Evolutionary conservation across 2,329 filamentous ascomycete genomes (phyloP).

Genomic region (Triangularia verruculosa): DNA sequence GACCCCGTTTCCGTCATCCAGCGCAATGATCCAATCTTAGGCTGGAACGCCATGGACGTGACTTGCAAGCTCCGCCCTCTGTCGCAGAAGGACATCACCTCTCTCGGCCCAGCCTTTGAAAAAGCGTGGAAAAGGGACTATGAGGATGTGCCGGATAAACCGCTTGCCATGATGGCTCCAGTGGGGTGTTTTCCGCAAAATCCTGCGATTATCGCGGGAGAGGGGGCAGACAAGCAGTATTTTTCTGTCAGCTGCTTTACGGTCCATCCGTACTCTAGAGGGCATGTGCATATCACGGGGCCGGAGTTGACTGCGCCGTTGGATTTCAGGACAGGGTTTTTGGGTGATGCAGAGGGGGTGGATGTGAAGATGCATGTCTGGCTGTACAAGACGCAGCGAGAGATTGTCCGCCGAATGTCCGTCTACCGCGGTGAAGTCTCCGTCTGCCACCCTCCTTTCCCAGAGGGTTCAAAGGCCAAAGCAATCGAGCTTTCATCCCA

Average conservation of each 20-base stretch:
- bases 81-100: constrained; percentile 39
- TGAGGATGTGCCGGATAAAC: constrained; percentile 40
- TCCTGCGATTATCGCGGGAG: constrained; percentile 33
- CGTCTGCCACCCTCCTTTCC: constrained; percentile 21
- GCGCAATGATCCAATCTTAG: constrained; percentile 48
- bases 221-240: constrained; percentile 42
- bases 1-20: constrained; percentile 45
- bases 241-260: constrained; percentile 52
- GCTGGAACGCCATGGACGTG: constrained; percentile 58
- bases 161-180: constrained; percentile 44
- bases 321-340: constrained; percentile 57
- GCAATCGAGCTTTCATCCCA: constrained; percentile 12
- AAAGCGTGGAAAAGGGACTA: constrained; percentile 56
- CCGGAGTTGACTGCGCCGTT: constrained; percentile 40
- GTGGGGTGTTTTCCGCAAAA: constrained; percentile 43
- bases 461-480: background rate
- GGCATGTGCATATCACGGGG: constrained; percentile 56
- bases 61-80: constrained; percentile 53
- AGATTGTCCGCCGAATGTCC: constrained; percentile 46
- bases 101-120: constrained; percentile 52
- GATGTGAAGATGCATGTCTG: constrained; percentile 59
- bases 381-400: constrained; percentile 63
- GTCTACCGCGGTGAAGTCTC: constrained; percentile 33
- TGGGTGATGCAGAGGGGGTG: constrained; percentile 48
- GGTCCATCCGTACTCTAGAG: constrained; percentile 59